Base-by-base conservation (phyloP, 768 basidiomycete genomes). In the Rhodotorula babjevae region DNA sequence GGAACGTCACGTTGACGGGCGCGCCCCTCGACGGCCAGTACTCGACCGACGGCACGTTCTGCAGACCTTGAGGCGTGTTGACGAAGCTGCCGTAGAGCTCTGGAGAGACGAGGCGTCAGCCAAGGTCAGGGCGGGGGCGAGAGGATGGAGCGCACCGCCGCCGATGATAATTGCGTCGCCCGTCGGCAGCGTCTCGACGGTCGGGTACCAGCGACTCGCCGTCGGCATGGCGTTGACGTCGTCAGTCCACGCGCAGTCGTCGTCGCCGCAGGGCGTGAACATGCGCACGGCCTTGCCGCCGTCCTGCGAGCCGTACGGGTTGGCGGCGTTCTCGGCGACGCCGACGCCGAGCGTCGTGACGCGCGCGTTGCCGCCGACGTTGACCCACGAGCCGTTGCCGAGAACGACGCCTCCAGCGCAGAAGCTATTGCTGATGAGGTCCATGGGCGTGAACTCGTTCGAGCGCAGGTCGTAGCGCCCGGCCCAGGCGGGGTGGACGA, bases 251-350 rank as follows among this genome's bases (percentile, higher is more conserved):
- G 88, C 83, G 79, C 88, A 89, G 29, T 46, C 44, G 18, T 77
- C 84, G 74, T 87, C 86, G 64, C 87, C 84, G 80, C 93, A 94
- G 7, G 92, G 89, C 76, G 88, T 87, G 71, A 96, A 49, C 33
- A 68, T 33, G 3, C 75, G 31, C 0, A 61, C 53, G 1, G 68
- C 71, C n/a, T 66, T 46, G 0, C 71, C 71, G 62, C 94, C 92
- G 77, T 92, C 91, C 74, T 86, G 62, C 1, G 89, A 76, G 40
- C 88, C 85, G 67, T 87, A 87, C 3, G 78, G 77, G 77, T 88
- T 87, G 6, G 84, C 82, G n/a, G 55, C 46, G n/a, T 63, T 67
- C 0, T 73, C 49, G n/a, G 29, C 50, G n/a, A 73, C 21, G 27
- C 78, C 78, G 16, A 73, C 60, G 33, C 78, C 78, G 7, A 65